These are phyloP conservation scores for Globisporangium iwayamae DNA, from an alignment of 352 stramenopile species.

Conservation along the genomic window DNA sequence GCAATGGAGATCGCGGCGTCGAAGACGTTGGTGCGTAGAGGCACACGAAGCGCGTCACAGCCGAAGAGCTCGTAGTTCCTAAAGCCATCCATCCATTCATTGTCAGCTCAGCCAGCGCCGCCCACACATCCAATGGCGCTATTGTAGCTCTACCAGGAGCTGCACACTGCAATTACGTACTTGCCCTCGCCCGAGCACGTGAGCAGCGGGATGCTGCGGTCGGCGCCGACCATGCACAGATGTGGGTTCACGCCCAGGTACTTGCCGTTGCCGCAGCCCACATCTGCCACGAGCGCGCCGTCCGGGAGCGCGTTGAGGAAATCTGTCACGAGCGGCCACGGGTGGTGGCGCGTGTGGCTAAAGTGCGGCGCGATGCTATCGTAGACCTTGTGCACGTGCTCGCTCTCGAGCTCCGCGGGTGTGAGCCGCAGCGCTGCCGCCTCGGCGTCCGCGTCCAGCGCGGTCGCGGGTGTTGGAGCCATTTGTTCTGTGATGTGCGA, in stretches of 20 bases:
- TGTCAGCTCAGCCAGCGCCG: neutral
- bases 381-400: constrained; percentile 86
- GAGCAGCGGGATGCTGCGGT: constrained; percentile 78
- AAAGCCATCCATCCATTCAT: neutral
- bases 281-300: constrained; percentile 63
- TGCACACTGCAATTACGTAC: constrained; percentile 19
- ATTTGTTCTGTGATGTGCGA: neutral
- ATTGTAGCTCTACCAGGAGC: neutral
- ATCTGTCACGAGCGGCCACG: constrained; percentile 71
- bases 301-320: constrained; percentile 46
- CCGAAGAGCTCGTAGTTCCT: constrained; percentile 63
- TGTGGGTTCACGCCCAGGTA: constrained; percentile 63
- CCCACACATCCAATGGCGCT: neutral
- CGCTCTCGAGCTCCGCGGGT: constrained; percentile 56
- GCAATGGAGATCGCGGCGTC: constrained; percentile 83
- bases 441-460: neutral
- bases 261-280: constrained; percentile 85
- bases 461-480: constrained; percentile 1
- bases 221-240: constrained; percentile 64
- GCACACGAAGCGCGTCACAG: constrained; percentile 64
- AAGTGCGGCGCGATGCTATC: constrained; percentile 83
- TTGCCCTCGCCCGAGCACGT: constrained; percentile 33
- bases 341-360: constrained; percentile 77
- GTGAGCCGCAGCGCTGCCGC: constrained; percentile 16
- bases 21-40: constrained; percentile 51